Percentiles rank a stretch among this genome's conserved stretches.
These are phyloP conservation scores for Nicotiana benthamiana DNA, from an alignment of 257 asterid species.

Conservation along the genomic window DNA sequence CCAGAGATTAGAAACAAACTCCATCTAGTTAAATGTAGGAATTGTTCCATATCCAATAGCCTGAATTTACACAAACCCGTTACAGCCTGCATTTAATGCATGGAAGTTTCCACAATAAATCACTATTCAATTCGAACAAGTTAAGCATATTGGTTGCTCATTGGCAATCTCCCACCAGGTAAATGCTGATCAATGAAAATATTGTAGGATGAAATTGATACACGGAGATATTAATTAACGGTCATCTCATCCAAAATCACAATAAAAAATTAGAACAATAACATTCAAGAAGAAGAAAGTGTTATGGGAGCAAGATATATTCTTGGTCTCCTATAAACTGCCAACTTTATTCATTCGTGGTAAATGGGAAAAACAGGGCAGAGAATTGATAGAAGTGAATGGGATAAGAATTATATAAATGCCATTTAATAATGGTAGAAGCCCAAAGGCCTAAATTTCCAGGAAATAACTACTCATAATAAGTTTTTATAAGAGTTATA, in stretches of 20 bases:
- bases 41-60: neutral
- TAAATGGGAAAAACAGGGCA: neutral
- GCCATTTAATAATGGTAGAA: neutral
- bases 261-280: neutral
- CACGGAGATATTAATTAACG: neutral
- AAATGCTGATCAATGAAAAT: constrained; percentile 1
- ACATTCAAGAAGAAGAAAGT: neutral
- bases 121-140: neutral
- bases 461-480: neutral
- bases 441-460: neutral
- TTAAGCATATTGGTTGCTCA: neutral
- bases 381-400: neutral
- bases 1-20: neutral
- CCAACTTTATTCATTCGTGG: neutral
- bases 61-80: neutral
- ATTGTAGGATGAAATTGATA: neutral
- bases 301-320: neutral
- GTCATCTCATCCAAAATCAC: neutral
- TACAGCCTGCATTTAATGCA: neutral
- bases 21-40: neutral
- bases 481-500: neutral
- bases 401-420: neutral
- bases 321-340: neutral
- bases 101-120: neutral
- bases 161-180: neutral